phyloP scores from a whole-genome alignment of 2,329 filamentous ascomycete genomes.

The Dactylellina sp. region DNA sequence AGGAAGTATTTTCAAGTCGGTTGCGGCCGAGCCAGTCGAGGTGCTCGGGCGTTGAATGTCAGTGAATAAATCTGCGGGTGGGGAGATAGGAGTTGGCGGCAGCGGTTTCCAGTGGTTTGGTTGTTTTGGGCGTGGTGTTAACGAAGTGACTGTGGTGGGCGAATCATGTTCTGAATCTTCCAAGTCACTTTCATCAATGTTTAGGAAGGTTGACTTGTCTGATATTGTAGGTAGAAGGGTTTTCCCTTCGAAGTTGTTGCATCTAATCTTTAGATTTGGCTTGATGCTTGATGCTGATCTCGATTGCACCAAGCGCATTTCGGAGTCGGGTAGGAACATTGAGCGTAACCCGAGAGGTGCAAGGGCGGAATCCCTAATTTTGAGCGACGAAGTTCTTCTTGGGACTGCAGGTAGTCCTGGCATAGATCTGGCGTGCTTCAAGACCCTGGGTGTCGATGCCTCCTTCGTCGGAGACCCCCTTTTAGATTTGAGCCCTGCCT shows the following conservation, averaged over 20 bases:
- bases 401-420: conserved; percentile 48
- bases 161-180: conserved; percentile 46
- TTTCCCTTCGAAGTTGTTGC: conserved; percentile 25
- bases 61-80: conserved; percentile 37
- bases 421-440: conserved; percentile 52
- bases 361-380: conserved; percentile 48
- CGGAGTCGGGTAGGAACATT: conserved; percentile 41
- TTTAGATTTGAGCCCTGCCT: neutral
- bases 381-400: conserved; percentile 54
- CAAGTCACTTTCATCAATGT: conserved; percentile 48
- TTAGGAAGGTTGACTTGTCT: conserved; percentile 41
- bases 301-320: conserved; percentile 27
- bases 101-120: conserved; percentile 55
- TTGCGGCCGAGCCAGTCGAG: conserved; percentile 7
- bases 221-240: conserved; percentile 7
- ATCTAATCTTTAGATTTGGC: conserved; percentile 29
- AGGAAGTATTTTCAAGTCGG: conserved; percentile 12
- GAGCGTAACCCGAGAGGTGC: conserved; percentile 52
- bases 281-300: conserved; percentile 16
- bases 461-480: conserved; percentile 35
- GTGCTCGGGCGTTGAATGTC: conserved; percentile 36
- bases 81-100: conserved; percentile 49
- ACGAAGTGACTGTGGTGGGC: conserved; percentile 37
- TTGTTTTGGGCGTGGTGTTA: conserved; percentile 41
- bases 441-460: neutral